A percentile compares a stretch with the other conserved stretches of the same genome.
These are phyloP conservation scores for Massarina eburnea DNA, from an alignment of 2,329 filamentous ascomycete species.

Conservation along the genomic window DNA sequence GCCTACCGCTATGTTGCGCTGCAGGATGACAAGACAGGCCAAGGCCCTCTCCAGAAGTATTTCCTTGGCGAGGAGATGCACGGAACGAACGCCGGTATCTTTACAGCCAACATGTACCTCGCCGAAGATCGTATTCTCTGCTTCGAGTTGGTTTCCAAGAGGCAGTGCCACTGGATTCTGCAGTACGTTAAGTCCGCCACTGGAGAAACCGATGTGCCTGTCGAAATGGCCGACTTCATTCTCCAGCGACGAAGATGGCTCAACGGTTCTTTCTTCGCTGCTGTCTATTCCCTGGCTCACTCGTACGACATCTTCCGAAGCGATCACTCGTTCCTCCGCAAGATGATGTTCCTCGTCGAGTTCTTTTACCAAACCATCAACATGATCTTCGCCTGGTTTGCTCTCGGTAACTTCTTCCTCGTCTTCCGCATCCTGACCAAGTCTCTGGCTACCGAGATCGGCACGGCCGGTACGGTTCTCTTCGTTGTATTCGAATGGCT, in stretches of 20 bases:
- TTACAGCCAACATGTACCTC: constrained; percentile 99
- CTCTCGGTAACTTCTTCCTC: constrained; percentile 97
- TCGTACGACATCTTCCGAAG: constrained; percentile 96
- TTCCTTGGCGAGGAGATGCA: constrained; percentile 93
- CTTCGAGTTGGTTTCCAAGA: constrained; percentile 96
- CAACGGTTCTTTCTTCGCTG: constrained; percentile 97
- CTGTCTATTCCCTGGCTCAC: constrained; percentile 90
- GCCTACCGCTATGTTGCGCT: constrained; percentile 93
- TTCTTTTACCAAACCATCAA: constrained; percentile 93
- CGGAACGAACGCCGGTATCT: constrained; percentile 88
- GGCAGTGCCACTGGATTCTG: constrained; percentile 95
- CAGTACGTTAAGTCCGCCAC: constrained; percentile 98
- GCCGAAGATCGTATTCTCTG: constrained; percentile 98
- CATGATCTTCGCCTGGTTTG: constrained; percentile 99
- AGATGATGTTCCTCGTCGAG: constrained; percentile 87
- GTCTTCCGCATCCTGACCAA: constrained; percentile 96
- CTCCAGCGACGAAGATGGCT: constrained; percentile 95
- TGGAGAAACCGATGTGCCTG: constrained; percentile 95
- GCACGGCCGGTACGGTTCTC: constrained; percentile 74
- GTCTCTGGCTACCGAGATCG: constrained; percentile 78
- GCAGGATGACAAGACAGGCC: constrained; percentile 93
- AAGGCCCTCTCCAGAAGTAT: constrained; percentile 93
- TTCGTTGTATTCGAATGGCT: constrained; percentile 94
- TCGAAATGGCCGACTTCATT: constrained; percentile 91
- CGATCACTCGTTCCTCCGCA: constrained; percentile 82